A percentile compares a stretch with the other conserved stretches of the same genome.
These are phyloP conservation scores for Penstemon davidsonii DNA, from an alignment of 257 asterid genomes.

Conservation along the genomic window DNA sequence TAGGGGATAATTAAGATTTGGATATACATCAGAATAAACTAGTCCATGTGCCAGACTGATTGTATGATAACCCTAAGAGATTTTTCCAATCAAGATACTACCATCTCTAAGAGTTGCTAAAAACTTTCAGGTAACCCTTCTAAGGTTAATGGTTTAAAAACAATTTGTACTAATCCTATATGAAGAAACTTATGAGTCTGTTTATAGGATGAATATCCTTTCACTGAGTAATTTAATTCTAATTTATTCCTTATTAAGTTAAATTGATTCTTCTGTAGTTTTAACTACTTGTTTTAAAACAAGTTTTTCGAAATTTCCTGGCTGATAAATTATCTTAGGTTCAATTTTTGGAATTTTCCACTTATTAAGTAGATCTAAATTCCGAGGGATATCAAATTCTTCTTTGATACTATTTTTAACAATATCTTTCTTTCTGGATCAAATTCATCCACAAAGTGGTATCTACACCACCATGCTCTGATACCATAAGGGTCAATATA, in stretches of 20 bases:
- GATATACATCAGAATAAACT: too few relatives aligned
- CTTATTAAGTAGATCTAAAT: too few relatives aligned
- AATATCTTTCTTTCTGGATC: too few relatives aligned
- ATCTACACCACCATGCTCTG: too few relatives aligned
- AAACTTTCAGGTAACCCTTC: conserved; percentile 14
- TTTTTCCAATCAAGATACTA: conserved; percentile 22
- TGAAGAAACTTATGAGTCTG: neutral
- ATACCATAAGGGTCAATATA: too few relatives aligned
- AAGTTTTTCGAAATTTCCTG: neutral
- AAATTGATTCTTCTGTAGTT: too few relatives aligned
- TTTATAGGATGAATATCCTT: neutral
- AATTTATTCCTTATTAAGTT: neutral
- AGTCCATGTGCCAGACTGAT: neutral
- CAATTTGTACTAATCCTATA: neutral
- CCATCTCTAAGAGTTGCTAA: conserved; percentile 15
- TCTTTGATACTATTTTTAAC: too few relatives aligned
- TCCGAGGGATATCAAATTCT: too few relatives aligned
- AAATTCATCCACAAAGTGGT: too few relatives aligned
- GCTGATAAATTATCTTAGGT: neutral
- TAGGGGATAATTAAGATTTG: too few relatives aligned
- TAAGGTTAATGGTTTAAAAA: conserved; percentile 19
- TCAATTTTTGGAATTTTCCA: neutral
- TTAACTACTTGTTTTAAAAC: neutral
- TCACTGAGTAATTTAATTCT: neutral
- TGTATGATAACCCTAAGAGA: conserved; percentile 5